Evolutionary conservation across 306 rosid species (phyloP).

Genomic region (Citrullus amarus): DNA sequence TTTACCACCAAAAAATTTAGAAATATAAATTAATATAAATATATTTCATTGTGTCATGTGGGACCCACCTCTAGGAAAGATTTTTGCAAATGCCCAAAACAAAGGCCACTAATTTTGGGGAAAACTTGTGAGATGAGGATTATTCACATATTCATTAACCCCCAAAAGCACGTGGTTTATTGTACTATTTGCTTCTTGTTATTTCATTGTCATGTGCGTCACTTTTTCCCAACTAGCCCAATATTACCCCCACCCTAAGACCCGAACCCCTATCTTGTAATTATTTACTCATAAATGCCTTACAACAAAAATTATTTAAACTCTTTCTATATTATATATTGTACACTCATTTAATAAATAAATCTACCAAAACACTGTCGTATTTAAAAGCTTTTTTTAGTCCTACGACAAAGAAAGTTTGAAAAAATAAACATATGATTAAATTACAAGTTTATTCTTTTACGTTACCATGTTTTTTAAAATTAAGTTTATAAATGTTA

Average conservation of each 20-base stretch:
- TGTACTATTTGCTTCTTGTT: not conserved
- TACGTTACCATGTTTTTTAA: too few relatives aligned
- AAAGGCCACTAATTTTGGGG: not conserved
- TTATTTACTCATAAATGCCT: not conserved
- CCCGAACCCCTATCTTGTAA: not conserved
- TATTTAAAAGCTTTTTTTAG: not conserved
- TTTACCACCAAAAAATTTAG: too few relatives aligned
- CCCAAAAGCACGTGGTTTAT: not conserved
- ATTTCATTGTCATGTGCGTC: not conserved
- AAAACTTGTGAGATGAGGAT: not conserved
- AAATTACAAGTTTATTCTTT: too few relatives aligned
- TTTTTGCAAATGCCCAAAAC: not conserved
- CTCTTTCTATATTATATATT: not conserved
- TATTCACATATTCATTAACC: not conserved
- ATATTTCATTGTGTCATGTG: too few relatives aligned
- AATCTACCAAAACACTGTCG: not conserved
- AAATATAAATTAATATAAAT: too few relatives aligned
- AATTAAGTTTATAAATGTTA: too few relatives aligned
- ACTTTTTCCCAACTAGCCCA: not conserved
- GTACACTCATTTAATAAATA: not conserved
- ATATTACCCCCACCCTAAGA: not conserved
- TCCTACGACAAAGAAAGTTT: too few relatives aligned
- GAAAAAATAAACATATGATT: not conserved
- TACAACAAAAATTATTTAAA: not conserved
- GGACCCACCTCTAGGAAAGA: not conserved